Evolutionary conservation across 441 rosid species (phyloP).

Genomic region (Iberis amara): DNA sequence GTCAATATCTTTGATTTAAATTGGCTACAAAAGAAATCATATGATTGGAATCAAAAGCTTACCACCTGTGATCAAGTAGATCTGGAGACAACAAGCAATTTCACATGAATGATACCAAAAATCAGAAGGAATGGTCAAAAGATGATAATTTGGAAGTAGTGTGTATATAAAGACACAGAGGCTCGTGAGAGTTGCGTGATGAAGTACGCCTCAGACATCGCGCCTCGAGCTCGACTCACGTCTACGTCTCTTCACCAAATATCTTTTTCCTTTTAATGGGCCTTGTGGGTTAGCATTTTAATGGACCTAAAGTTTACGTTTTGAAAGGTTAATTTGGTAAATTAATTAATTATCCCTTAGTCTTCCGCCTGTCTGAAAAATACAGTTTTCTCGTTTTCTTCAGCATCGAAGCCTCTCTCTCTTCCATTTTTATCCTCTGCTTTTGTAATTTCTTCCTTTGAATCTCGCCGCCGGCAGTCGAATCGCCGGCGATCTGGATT

Average conservation of each 20-base stretch:
- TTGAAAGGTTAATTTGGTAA: too few relatives aligned
- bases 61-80: too few relatives aligned
- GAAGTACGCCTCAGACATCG: slow-evolving; percentile 32
- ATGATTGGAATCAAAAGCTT: too few relatives aligned
- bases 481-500: slow-evolving; percentile 28
- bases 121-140: background rate
- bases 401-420: slow-evolving; percentile 13
- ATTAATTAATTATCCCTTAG: too few relatives aligned
- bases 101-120: slow-evolving; percentile 7
- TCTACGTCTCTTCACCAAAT: slow-evolving; percentile 20
- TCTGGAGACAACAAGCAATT: slow-evolving; percentile 11
- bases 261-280: background rate
- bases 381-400: too few relatives aligned
- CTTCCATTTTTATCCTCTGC: background rate
- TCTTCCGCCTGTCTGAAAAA: too few relatives aligned
- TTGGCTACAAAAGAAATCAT: too few relatives aligned
- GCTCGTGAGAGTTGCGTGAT: slow-evolving; percentile 38
- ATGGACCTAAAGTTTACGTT: background rate
- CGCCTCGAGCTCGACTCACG: slow-evolving; percentile 34
- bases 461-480: slow-evolving; percentile 25
- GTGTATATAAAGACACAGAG: slow-evolving; percentile 27
- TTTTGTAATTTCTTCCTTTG: slow-evolving; percentile 15
- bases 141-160: too few relatives aligned
- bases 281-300: background rate
- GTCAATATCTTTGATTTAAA: too few relatives aligned